A percentile compares a stretch with the other conserved stretches of the same genome.
These are phyloP conservation scores for Lentinula detonsa DNA, from an alignment of 768 basidiomycete genomes.

Conservation along the genomic window DNA sequence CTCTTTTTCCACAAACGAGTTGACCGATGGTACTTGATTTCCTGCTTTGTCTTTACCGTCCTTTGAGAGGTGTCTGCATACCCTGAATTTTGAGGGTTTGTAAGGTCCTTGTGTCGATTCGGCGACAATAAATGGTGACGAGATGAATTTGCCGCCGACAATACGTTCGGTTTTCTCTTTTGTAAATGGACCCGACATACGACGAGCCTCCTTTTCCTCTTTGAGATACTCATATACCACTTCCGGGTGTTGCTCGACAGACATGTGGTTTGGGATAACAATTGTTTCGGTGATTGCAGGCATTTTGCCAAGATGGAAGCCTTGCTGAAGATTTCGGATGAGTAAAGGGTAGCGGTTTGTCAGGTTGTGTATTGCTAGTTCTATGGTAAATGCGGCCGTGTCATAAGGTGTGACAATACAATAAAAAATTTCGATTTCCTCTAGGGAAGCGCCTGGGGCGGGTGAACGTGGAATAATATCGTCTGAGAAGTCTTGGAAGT, in stretches of 20 bases:
- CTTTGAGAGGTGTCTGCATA: conserved; percentile 10
- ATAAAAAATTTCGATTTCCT: conserved; percentile 15
- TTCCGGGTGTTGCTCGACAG: background rate
- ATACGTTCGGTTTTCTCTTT: background rate
- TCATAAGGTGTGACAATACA: conserved; percentile 25
- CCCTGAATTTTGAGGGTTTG: conserved; percentile 1
- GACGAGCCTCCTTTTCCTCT: background rate
- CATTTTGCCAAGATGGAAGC: conserved; percentile 28
- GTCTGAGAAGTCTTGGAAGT: conserved; percentile 11
- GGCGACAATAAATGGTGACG: conserved; percentile 9
- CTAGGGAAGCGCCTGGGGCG: background rate
- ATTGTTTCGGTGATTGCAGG: conserved; percentile 9
- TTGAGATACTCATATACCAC: background rate
- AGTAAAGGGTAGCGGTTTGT: conserved; percentile 21
- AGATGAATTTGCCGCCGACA: conserved; percentile 5
- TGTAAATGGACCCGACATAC: no score
- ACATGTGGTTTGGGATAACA: no score
- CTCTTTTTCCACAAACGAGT: background rate
- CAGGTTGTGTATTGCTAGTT: conserved; percentile 19
- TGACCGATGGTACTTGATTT: background rate
- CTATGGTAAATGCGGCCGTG: conserved; percentile 16
- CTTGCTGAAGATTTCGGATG: conserved; percentile 18
- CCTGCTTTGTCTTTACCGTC: background rate
- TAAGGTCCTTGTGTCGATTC: conserved; percentile 1
- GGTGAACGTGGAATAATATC: conserved; percentile 12